Evolutionary conservation across 176 grass and related monocot genomes (phyloP), one percentile per base, ranked within the genome.

Genomic region (Aegilops umbellulata): DNA sequence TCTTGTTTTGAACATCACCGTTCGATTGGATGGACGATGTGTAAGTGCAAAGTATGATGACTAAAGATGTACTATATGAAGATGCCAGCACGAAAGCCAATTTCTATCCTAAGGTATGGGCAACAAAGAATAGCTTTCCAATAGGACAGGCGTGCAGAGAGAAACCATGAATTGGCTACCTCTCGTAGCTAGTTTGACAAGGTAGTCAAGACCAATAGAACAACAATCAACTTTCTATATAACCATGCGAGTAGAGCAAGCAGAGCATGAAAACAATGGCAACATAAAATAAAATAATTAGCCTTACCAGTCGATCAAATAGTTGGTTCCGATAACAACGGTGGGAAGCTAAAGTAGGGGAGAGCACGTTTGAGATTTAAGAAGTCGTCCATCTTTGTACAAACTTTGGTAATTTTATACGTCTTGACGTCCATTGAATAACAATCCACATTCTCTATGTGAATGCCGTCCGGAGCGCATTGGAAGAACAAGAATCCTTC

Each of bases 221-320:
- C 58, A 61, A 24, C 11, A 25, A 25, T 5, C 25, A 61, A 4
- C 2, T 68, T 0, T 68, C 1, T 20, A 20, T 2, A 34, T 8
- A 67, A 32, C 29, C 16, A 67, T 67, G 29, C 2, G 16, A 68
- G 7, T 1, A 68, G 16, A 27, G 35, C 3, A 2, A 66, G 24
- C 6, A 10, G 31, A 66, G 0, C 0, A 8, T 66, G 64, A 27
- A 30, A 6, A 2, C 6, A 15, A 17, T 8, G 13, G 2, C 16
- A 31, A 31, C 14, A 65, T 2, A 7, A 20, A 3, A 7, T 29
- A 24, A 24, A 13, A 1, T 26, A 1, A 22, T 4, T 58, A 4
- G 44, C 12, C 44, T 12, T 86, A 86, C 84, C 75, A 38, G 0
- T 86, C 79, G 61, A 24, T 64, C 74, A 86, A 1, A 79, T 27